Conservation (phyloP, 2,329 filamentous ascomycete species). For the Colletotrichum tropicale region DNA sequence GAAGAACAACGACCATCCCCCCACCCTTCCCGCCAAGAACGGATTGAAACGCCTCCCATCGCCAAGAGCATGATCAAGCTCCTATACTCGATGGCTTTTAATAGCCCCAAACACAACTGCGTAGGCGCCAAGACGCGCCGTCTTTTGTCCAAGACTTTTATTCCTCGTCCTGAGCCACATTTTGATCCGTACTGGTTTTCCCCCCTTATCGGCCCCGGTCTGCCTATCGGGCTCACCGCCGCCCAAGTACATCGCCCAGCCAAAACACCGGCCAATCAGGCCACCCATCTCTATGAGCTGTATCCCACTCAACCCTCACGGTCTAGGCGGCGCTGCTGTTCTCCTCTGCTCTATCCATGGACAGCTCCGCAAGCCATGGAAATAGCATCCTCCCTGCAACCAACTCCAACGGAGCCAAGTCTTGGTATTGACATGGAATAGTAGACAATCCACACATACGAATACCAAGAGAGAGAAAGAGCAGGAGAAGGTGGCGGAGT, state of each 20-base stretch:
- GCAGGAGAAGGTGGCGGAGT: not conserved
- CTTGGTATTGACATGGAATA: not conserved
- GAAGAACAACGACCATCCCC: not conserved
- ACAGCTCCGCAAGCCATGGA: not conserved
- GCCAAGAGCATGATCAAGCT: slow-evolving; percentile 19
- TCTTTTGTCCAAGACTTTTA: not conserved
- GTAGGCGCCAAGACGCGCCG: slow-evolving; percentile 5
- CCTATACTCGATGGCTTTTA: slow-evolving; percentile 12
- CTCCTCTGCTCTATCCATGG: not conserved
- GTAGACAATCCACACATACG: too few species aligned
- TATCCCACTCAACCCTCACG: not conserved
- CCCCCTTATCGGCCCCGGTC: not conserved
- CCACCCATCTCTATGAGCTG: not conserved
- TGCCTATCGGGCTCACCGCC: not conserved
- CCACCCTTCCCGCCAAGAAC: slow-evolving; percentile 1
- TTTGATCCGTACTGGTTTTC: not conserved
- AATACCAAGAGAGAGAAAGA: not conserved
- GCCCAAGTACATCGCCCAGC: not conserved
- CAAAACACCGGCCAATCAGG: not conserved
- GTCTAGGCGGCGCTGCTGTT: not conserved
- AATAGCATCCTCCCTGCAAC: slow-evolving; percentile 9
- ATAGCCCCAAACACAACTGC: slow-evolving; percentile 14
- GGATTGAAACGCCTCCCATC: slow-evolving; percentile 10
- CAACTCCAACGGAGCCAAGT: not conserved
- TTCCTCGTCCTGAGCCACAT: not conserved